Evolutionary conservation across 2,329 filamentous ascomycete species (phyloP), one percentile per base, ranked within the genome.

Genomic region (Rutstroemia sydowiana): DNA sequence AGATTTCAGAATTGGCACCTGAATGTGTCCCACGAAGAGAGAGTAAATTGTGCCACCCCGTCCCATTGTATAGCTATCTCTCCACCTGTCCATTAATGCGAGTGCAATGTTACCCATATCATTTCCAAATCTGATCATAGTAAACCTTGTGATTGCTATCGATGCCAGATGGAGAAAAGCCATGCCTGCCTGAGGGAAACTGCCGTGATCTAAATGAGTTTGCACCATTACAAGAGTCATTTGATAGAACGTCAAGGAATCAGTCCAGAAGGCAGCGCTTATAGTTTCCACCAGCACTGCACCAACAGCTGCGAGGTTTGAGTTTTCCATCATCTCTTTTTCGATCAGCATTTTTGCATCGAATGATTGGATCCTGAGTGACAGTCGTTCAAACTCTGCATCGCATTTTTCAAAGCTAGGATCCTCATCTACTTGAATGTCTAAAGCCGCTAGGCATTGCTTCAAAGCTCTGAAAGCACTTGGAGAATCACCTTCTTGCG

Each of bases 341-440:
- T 69, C 70, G 42, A 79, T 57, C 2, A 82, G 62, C 5, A 72
- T 66, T 5, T 69, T 60, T 26, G 70, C 71, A 40, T 81, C 82
- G 68, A 77, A 77, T 39, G 71, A 75, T 63, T 78, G 76, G 11
- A 90, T 75, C 61, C 76, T 75, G 2, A 74, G 66, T n/a, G 78
- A 75, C 16, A 85, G 70, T 48, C 75, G 73, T 58, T 82, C 75
- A 61, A 93, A 95, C 49, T 85, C 81, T 16, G 72, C 70, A 63
- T 96, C 91, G 62, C 88, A 95, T 59, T 85, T 80, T 59, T 91
- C 82, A 65, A 83, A 90, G 0, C 79, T 84, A 2, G 84, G 84
- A 2, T 81, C 72, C 1, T 82, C 74, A 31, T 84, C 78, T 11
- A 93, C 72, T 1, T 77, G 68, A 14, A 91, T 75, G 3, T 81